These are phyloP conservation scores for Tilletia caries DNA, from an alignment of 1,284 basidiomycete genomes.

Conservation along the genomic window DNA sequence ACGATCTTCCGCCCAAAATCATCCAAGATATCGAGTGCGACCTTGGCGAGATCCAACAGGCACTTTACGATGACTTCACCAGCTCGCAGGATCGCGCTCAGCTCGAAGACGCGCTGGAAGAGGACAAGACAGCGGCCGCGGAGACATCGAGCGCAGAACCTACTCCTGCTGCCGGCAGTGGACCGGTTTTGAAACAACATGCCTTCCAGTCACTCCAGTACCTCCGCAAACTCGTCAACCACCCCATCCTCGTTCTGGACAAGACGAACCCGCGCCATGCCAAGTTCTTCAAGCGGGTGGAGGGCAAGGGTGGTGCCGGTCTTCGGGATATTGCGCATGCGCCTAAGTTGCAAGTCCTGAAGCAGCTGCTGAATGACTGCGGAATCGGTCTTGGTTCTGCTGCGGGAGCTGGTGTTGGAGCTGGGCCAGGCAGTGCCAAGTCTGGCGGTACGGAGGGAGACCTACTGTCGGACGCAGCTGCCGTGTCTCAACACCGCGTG, in stretches of 20 bases:
- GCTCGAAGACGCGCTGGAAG: conserved; percentile 40
- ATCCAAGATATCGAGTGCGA: conserved; percentile 99
- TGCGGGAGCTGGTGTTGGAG: neutral
- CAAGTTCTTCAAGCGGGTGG: conserved; percentile 64
- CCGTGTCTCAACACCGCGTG: conserved; percentile 88
- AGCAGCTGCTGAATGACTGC: conserved; percentile 87
- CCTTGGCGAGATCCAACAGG: conserved; percentile 62
- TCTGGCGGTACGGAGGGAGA: conserved; percentile 57
- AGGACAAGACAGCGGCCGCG: conserved; percentile 56
- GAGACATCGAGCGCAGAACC: conserved; percentile 59
- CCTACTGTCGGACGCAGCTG: conserved; percentile 59
- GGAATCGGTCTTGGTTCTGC: conserved; percentile 70
- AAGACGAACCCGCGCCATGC: conserved; percentile 54
- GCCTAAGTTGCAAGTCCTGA: conserved; percentile 86
- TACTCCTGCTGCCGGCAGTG: conserved; percentile 24
- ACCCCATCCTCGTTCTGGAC: conserved; percentile 64
- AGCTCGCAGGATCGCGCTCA: conserved; percentile 64
- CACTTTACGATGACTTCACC: conserved; percentile 77
- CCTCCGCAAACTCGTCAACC: conserved; percentile 94
- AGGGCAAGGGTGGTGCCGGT: conserved; percentile 47
- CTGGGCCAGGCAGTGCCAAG: conserved; percentile 52
- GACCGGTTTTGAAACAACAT: conserved; percentile 57
- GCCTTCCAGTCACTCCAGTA: conserved; percentile 72
- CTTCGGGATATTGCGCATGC: conserved; percentile 82
- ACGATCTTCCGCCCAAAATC: conserved; percentile 97